phyloP scores from a whole-genome alignment of 2,329 filamentous ascomycete genomes.

The Shiraia sp. region DNA sequence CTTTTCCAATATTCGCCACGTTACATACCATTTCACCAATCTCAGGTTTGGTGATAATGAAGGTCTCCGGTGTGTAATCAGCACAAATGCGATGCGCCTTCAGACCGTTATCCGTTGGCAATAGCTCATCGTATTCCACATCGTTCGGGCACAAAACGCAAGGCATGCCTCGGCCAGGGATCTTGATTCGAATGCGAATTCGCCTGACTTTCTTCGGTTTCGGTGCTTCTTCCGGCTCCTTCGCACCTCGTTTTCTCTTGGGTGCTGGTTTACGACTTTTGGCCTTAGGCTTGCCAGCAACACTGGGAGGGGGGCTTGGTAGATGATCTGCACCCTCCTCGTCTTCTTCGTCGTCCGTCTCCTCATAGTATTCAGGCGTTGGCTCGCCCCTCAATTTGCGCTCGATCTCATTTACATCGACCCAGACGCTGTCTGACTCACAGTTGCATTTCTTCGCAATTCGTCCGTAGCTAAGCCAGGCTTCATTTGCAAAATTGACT shows the following conservation, averaged over 20 bases:
- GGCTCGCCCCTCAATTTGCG: conserved; percentile 87
- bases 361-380: conserved; percentile 78
- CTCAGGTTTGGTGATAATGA: conserved; percentile 70
- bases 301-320: conserved; percentile 76
- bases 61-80: conserved; percentile 89
- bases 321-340: conserved; percentile 64
- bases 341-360: conserved; percentile 69
- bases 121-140: conserved; percentile 76
- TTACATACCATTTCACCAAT: conserved; percentile 71
- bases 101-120: conserved; percentile 84
- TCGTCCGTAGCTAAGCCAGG: conserved; percentile 92
- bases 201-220: conserved; percentile 71
- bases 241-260: conserved; percentile 51
- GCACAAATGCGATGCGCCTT: conserved; percentile 89
- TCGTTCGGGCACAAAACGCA: conserved; percentile 94
- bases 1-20: conserved; percentile 79
- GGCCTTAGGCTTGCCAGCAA: conserved; percentile 70
- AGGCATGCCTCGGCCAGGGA: conserved; percentile 73
- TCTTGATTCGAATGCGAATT: conserved; percentile 72
- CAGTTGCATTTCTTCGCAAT: conserved; percentile 97
- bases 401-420: conserved; percentile 94
- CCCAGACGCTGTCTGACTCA: conserved; percentile 97
- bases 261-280: conserved; percentile 76
- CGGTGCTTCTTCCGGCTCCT: conserved; percentile 49
- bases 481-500: conserved; percentile 95